Evolutionary conservation across 1,284 basidiomycete species (phyloP).

Genomic region (Moniliophthora roreri): DNA sequence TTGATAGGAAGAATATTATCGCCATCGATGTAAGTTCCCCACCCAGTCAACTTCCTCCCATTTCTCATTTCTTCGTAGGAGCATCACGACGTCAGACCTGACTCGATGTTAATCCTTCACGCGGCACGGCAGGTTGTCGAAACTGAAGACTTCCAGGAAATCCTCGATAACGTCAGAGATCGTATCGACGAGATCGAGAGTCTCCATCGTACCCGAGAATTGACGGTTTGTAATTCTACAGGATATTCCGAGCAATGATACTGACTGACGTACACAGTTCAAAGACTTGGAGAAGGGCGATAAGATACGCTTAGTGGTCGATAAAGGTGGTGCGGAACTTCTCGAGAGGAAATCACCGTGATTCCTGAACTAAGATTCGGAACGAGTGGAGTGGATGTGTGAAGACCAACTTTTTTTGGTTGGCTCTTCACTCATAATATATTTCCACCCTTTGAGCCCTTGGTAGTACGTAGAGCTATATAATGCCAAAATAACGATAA

Average conservation of each 20-base stretch:
- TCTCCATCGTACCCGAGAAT: conserved; percentile 67
- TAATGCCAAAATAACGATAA: background rate
- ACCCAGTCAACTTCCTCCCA: conserved; percentile 4
- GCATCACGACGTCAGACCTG: conserved; percentile 75
- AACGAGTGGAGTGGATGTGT: conserved; percentile 7
- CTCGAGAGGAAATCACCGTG: conserved; percentile 17
- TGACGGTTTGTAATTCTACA: conserved; percentile 51
- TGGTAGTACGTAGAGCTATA: conserved; percentile 5
- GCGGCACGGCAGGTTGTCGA: conserved; percentile 69
- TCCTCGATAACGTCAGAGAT: conserved; percentile 67
- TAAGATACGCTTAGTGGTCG: conserved; percentile 55
- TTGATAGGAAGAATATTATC: conserved; percentile 70
- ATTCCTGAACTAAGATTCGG: background rate
- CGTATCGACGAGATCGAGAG: conserved; percentile 77
- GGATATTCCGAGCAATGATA: background rate
- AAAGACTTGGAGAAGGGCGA: conserved; percentile 63
- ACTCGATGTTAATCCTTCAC: conserved; percentile 73
- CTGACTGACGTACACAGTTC: conserved; percentile 41
- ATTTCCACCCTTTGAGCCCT: conserved; percentile 3
- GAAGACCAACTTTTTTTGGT: conserved; percentile 4
- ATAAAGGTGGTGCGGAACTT: conserved; percentile 52
- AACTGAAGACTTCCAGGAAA: conserved; percentile 71
- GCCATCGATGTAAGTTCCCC: conserved; percentile 66
- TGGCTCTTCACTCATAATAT: conserved; percentile 9
- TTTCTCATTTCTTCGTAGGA: conserved; percentile 38